Percentiles rank a stretch among this genome's conserved stretches.
These are phyloP conservation scores for Trichopus zeylanicus DNA, from an alignment of 116 monocot species.

Conservation along the genomic window DNA sequence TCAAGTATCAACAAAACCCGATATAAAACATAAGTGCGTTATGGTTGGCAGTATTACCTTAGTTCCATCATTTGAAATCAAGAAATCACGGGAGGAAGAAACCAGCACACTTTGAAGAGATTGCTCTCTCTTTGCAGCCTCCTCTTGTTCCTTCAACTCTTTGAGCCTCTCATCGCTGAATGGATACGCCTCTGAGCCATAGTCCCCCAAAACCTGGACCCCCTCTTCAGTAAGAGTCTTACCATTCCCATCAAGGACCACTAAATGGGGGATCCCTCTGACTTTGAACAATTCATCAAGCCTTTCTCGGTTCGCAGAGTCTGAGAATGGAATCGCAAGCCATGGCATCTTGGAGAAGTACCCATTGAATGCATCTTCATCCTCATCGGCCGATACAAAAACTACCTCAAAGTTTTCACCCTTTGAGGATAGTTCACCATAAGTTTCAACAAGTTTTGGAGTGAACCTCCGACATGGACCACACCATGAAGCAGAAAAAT, in stretches of 20 bases:
- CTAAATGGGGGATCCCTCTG: conserved; percentile 42
- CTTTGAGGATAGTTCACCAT: conserved; percentile 29
- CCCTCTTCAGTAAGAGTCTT: conserved; percentile 21
- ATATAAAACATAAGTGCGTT: background rate
- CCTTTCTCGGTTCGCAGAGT: conserved; percentile 19
- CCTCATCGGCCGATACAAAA: conserved; percentile 49
- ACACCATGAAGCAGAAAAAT: conserved; percentile 69
- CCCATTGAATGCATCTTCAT: conserved; percentile 26
- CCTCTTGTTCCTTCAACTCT: conserved; percentile 30
- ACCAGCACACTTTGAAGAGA: conserved; percentile 26
- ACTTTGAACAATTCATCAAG: conserved; percentile 36
- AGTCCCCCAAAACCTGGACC: conserved; percentile 21
- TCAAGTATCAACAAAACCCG: background rate
- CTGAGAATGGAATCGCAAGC: conserved; percentile 69
- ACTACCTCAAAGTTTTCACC: conserved; percentile 41
- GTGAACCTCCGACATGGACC: conserved; percentile 47
- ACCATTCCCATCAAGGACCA: conserved; percentile 37
- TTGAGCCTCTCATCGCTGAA: conserved; percentile 44
- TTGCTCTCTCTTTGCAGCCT: conserved; percentile 41
- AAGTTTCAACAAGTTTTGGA: conserved; percentile 34
- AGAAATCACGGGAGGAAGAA: conserved; percentile 20
- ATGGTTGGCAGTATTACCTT: conserved; percentile 19
- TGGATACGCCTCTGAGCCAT: conserved; percentile 43
- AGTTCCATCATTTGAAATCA: conserved; percentile 27
- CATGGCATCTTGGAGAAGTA: conserved; percentile 80